Evolutionary conservation across 495 filamentous ascomycete genomes (phyloP).

Genomic region (Massariosphaeria phaeospora): DNA sequence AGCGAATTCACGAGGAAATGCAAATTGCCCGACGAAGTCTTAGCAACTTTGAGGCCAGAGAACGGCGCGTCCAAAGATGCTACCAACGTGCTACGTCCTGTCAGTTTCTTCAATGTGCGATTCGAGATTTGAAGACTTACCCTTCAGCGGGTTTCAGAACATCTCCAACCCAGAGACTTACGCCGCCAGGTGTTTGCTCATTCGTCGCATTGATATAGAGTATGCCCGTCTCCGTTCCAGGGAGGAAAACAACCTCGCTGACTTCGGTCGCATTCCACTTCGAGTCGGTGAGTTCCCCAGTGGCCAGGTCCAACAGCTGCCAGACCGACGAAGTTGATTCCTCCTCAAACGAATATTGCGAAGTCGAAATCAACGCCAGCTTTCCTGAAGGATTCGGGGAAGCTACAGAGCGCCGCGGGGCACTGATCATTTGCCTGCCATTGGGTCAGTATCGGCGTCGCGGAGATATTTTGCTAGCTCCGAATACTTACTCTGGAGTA

Average conservation of each 20-base stretch:
- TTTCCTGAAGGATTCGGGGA: slow-evolving; percentile 23
- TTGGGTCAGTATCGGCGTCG: not conserved
- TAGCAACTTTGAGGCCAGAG: slow-evolving; percentile 29
- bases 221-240: slow-evolving; percentile 42
- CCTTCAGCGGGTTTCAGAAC: slow-evolving; percentile 2
- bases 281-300: slow-evolving; percentile 40
- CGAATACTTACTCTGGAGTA: slow-evolving; percentile 26
- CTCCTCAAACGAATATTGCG: slow-evolving; percentile 47
- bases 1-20: slow-evolving; percentile 42
- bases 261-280: slow-evolving; percentile 44
- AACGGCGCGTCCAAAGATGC: slow-evolving; percentile 30
- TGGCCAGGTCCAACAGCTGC: slow-evolving; percentile 43
- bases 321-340: slow-evolving; percentile 38
- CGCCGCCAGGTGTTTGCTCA: slow-evolving; percentile 42
- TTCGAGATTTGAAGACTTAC: not conserved
- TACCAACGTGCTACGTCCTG: slow-evolving; percentile 8
- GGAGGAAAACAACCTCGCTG: slow-evolving; percentile 46
- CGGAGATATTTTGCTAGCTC: too few relatives aligned
- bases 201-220: slow-evolving; percentile 50
- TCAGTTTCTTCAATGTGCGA: slow-evolving; percentile 1
- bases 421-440: slow-evolving; percentile 29
- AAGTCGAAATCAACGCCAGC: slow-evolving; percentile 35
- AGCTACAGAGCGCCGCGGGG: slow-evolving; percentile 19
- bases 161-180: slow-evolving; percentile 45
- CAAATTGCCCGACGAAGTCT: slow-evolving; percentile 27